These are phyloP conservation scores for Diaporthe eres DNA, from an alignment of 2,329 filamentous ascomycete genomes.

Conservation along the genomic window DNA sequence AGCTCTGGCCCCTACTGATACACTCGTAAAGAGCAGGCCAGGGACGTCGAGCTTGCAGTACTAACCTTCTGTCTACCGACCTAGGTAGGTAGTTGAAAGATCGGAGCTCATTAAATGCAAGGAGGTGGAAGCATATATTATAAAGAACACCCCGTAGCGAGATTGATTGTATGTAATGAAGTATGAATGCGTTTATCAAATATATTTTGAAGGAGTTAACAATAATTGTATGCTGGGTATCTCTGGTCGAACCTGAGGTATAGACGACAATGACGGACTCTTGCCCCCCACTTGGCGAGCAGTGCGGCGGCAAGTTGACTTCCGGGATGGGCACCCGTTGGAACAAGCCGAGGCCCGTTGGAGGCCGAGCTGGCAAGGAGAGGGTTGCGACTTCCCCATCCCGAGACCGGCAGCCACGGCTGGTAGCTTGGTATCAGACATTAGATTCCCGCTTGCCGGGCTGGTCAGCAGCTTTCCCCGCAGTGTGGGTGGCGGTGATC, in stretches of 20 bases:
- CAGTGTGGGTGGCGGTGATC: conserved; percentile 17
- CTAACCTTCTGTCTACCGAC: no score
- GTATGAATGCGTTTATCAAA: not conserved
- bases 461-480: conserved; percentile 31
- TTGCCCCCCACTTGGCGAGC: not conserved
- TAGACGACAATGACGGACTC: not conserved
- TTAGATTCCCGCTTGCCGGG: conserved; percentile 5
- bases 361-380: not conserved
- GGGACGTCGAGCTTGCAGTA: no score
- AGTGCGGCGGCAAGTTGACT: not conserved
- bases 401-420: conserved; percentile 9
- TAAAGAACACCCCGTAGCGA: no score
- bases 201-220: no score
- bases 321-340: not conserved
- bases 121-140: no score
- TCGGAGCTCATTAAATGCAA: no score
- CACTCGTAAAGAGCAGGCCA: no score
- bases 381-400: not conserved
- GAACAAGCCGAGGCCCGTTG: not conserved
- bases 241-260: not conserved
- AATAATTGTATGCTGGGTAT: not conserved
- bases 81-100: no score
- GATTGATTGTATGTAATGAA: no score
- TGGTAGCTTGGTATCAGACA: not conserved
- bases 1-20: no score